phyloP scores from a whole-genome alignment of 139 green algal genomes.

The Marvania coccoides region DNA sequence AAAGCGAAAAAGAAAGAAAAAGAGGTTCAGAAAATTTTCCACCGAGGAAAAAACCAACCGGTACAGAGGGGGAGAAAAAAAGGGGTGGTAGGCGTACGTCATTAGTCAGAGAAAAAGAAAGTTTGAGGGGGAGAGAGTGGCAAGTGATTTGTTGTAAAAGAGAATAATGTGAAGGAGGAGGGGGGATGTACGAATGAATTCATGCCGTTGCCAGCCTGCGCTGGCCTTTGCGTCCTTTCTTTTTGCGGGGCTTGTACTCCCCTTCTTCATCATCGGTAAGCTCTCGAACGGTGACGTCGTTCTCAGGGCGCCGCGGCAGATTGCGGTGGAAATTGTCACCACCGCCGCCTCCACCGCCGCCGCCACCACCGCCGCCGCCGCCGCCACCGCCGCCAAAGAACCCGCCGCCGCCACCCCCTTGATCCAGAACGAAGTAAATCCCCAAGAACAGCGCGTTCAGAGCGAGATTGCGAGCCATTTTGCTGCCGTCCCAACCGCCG shows the following conservation, averaged over 20 bases:
- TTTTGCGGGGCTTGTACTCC: background rate
- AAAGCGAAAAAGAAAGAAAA: too few relatives aligned
- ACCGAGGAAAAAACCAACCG: too few relatives aligned
- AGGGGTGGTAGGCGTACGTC: too few relatives aligned
- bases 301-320: too few relatives aligned
- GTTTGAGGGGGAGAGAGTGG: too few relatives aligned
- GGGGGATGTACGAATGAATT: too few relatives aligned
- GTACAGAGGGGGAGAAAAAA: too few relatives aligned
- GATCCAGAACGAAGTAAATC: conserved; percentile 35
- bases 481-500: conserved; percentile 33
- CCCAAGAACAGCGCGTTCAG: conserved; percentile 27
- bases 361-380: conserved; percentile 30
- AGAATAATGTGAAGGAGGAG: too few relatives aligned
- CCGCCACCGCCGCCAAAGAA: conserved; percentile 25
- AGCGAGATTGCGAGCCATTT: conserved; percentile 32
- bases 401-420: conserved; percentile 19
- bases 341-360: conserved; percentile 13
- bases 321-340: conserved; percentile 2
- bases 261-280: conserved; percentile 19
- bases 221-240: conserved; percentile 5
- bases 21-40: too few relatives aligned
- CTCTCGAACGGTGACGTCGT: conserved; percentile 12
- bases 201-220: too few relatives aligned
- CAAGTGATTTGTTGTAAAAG: too few relatives aligned
- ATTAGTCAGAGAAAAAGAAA: too few relatives aligned